phyloP scores from a whole-genome alignment of 2,329 filamentous ascomycete genomes.

The Tympanopsis confertula region DNA sequence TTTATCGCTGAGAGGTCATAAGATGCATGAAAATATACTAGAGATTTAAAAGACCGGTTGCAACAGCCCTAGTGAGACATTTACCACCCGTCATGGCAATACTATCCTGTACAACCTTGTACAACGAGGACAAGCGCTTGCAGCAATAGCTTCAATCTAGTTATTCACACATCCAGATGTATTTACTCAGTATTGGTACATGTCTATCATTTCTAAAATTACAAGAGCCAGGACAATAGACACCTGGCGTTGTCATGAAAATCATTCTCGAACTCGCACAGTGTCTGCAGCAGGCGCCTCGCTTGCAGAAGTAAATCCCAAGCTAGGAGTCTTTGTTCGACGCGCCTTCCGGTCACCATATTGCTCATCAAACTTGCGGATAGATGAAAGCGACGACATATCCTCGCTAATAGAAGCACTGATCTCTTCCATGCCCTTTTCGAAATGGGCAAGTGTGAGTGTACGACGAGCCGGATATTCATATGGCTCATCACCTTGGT shows the following conservation, averaged over 20 bases:
- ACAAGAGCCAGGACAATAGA: neutral
- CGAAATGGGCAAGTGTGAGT: conserved; percentile 43
- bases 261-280: neutral
- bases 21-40: no score
- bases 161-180: neutral
- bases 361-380: conserved; percentile 60
- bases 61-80: no score
- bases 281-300: neutral
- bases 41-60: no score
- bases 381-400: conserved; percentile 49
- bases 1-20: no score
- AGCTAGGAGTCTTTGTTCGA: conserved; percentile 32
- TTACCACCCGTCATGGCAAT: no score
- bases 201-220: neutral
- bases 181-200: neutral
- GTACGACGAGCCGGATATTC: conserved; percentile 42
- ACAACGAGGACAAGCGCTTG: no score
- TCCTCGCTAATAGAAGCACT: conserved; percentile 56
- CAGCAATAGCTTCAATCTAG: no score
- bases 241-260: neutral
- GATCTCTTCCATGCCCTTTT: conserved; percentile 53
- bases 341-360: conserved; percentile 52
- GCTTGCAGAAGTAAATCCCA: neutral
- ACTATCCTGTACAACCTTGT: no score
- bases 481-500: conserved; percentile 25